Evolutionary conservation across 2,329 filamentous ascomycete genomes (phyloP).

Genomic region (Cordyceps farinosa): DNA sequence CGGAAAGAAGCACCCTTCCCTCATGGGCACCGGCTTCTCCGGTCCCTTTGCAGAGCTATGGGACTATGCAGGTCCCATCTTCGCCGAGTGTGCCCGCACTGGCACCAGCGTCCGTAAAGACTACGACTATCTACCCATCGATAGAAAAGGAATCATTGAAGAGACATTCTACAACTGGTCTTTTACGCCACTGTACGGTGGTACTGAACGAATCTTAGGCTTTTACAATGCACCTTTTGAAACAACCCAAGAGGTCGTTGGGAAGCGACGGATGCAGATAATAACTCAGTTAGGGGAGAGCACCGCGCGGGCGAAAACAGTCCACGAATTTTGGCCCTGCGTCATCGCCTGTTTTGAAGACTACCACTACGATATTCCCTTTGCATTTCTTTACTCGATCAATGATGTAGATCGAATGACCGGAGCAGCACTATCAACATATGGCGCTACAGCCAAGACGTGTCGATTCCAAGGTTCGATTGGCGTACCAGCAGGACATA

Average conservation of each 20-base stretch:
- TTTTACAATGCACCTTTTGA: slow-evolving; percentile 40
- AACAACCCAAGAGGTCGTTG: slow-evolving; percentile 33
- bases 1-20: slow-evolving; percentile 57
- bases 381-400: slow-evolving; percentile 40
- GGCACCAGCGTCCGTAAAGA: slow-evolving; percentile 33
- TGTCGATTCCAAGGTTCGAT: slow-evolving; percentile 36
- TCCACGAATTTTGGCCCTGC: slow-evolving; percentile 34
- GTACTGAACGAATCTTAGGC: slow-evolving; percentile 33
- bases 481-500: slow-evolving; percentile 33
- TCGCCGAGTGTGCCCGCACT: slow-evolving; percentile 35
- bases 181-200: slow-evolving; percentile 37
- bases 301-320: slow-evolving; percentile 30
- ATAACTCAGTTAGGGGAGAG: slow-evolving; percentile 32
- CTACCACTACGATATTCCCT: slow-evolving; percentile 37
- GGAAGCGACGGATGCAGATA: slow-evolving; percentile 32
- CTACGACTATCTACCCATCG: slow-evolving; percentile 31
- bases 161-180: slow-evolving; percentile 40
- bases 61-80: slow-evolving; percentile 30
- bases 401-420: background rate
- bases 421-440: background rate
- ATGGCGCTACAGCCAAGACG: background rate
- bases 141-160: slow-evolving; percentile 35
- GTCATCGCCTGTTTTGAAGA: slow-evolving; percentile 32
- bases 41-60: slow-evolving; percentile 54
- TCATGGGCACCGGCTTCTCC: slow-evolving; percentile 57